Percentiles rank a stretch among this genome's conserved stretches.
phyloP scores from a whole-genome alignment of 345 rosid species.

The Ricinus communis region DNA sequence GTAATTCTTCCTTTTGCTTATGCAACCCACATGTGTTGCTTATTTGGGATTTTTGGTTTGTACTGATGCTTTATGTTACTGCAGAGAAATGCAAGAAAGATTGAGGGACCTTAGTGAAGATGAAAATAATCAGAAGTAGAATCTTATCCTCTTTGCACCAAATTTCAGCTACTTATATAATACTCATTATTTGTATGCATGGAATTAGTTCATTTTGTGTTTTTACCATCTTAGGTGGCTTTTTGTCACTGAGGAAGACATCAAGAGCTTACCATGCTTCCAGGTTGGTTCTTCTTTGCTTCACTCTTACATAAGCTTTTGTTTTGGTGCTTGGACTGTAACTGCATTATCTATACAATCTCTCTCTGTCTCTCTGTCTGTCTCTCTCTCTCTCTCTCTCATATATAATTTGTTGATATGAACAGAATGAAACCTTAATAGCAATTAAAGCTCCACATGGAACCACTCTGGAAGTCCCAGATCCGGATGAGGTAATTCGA shows the following conservation, averaged over 20 bases:
- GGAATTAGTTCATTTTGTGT: slow-evolving; percentile 23
- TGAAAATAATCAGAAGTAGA: slow-evolving; percentile 77
- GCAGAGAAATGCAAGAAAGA: slow-evolving; percentile 87
- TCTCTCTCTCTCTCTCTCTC: too few relatives aligned
- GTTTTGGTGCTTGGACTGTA: slow-evolving; percentile 9
- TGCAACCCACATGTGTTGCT: slow-evolving; percentile 16
- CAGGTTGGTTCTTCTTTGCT: slow-evolving; percentile 47
- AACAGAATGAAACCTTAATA: slow-evolving; percentile 86
- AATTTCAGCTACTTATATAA: slow-evolving; percentile 7
- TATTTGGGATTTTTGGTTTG: slow-evolving; percentile 10
- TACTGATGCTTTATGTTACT: slow-evolving; percentile 37
- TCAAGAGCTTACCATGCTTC: slow-evolving; percentile 88
- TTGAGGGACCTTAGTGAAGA: slow-evolving; percentile 86
- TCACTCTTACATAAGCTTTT: background rate
- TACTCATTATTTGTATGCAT: slow-evolving; percentile 9
- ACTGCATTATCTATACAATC: slow-evolving; percentile 4
- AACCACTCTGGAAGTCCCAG: slow-evolving; percentile 97
- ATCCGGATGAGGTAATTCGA: slow-evolving; percentile 90
- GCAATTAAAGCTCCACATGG: slow-evolving; percentile 99
- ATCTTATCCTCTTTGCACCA: slow-evolving; percentile 9
- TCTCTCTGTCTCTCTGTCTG: too few relatives aligned
- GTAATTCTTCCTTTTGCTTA: slow-evolving; percentile 10
- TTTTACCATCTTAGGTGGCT: slow-evolving; percentile 61
- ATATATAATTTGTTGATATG: slow-evolving; percentile 16
- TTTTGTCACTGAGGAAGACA: slow-evolving; percentile 96